phyloP scores from a whole-genome alignment of 345 rosid species.

The Aegle marmelos region DNA sequence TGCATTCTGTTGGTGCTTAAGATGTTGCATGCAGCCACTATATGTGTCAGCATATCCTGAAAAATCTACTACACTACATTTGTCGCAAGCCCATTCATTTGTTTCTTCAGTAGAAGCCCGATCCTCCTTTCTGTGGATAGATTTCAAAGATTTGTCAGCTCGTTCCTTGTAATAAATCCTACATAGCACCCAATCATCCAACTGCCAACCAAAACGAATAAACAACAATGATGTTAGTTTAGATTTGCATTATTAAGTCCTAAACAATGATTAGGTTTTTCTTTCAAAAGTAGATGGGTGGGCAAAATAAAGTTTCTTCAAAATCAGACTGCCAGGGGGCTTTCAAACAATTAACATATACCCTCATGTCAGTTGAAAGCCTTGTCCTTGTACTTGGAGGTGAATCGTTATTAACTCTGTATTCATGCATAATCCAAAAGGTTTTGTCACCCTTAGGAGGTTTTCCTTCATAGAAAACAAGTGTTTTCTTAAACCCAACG shows the following conservation, averaged over 20 bases:
- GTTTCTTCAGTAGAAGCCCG: background rate
- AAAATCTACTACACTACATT: too few relatives aligned
- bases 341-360: background rate
- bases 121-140: background rate
- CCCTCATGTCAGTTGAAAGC: background rate
- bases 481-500: background rate
- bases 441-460: background rate
- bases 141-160: background rate
- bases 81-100: too few relatives aligned
- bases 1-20: background rate
- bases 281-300: too few relatives aligned
- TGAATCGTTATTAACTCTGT: background rate
- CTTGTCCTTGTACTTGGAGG: background rate
- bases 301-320: too few relatives aligned
- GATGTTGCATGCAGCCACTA: background rate
- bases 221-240: too few relatives aligned
- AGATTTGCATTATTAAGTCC: too few relatives aligned
- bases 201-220: background rate
- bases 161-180: background rate
- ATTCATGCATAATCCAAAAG: constrained; percentile 9
- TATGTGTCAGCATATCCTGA: background rate
- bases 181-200: background rate
- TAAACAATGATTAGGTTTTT: too few relatives aligned
- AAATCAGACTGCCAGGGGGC: too few relatives aligned
- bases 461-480: constrained; percentile 5